Evolutionary conservation across 495 filamentous ascomycete species (phyloP), one percentile per base, ranked within the genome.

Genomic region (Penicillium soppii): DNA sequence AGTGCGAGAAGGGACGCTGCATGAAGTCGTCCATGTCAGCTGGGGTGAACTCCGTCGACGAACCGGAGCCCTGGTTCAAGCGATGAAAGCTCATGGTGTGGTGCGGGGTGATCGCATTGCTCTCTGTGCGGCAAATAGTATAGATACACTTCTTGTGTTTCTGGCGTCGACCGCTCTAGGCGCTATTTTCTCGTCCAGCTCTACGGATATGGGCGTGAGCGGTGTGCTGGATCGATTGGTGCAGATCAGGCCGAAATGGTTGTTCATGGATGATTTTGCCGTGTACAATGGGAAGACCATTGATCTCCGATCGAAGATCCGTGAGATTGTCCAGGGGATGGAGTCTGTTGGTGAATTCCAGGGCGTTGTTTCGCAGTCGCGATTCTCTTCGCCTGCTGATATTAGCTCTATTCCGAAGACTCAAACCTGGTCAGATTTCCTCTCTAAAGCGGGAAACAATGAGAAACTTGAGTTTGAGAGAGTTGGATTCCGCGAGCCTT

Each of bases 261-360:
- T 94, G 21, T 92, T 94, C 58, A 80, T 90, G 69, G 89, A 94
- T 53, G 89, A 94, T 57, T 77, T 73, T 13, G 79, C 88, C 1
- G 69, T 92, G 16, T 94, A 94, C 56, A 94, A 92, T 60, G 87
- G 87, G 12, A 88, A 87, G 67, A 77, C 68, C 5, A 74, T 87
- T 12, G 89, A 92, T 60, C 66, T 94, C 19, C 77, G 86, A 19
- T 52, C 65, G 2, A 94, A 92, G 67, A 91, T 94, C 69, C 59
- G 58, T 8, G 82, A 88, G 27, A 74, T 91, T 27, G 73, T 84
- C 2, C 59, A 65, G 1, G 88, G 86, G 0, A 76, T 94, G 73
- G 55, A 64, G 15, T 76, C 52, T 2, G 76, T 85, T 29, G 5
- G 43, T n/a, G 79, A 83, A 55, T 88, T 92, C 47, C 50, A 73